Evolutionary conservation across 352 stramenopile species (phyloP), one percentile per base, ranked within the genome.

Genomic region (Phytophthora colocasiae): DNA sequence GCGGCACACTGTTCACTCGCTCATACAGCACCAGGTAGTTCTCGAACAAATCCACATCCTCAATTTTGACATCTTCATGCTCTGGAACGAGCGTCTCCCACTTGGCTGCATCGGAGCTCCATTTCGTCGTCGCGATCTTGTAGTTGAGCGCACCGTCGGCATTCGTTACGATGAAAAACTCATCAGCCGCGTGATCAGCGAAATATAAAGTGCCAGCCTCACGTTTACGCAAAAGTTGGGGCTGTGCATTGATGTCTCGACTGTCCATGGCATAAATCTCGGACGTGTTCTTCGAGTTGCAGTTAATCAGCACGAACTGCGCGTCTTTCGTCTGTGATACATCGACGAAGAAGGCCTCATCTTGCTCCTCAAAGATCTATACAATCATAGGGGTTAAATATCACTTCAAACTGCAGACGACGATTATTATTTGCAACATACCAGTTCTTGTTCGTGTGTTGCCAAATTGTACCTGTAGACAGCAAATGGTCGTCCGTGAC

Each of bases 31-130:
- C 85, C 29, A 96, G 53, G 41, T 85, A 89, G 6, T 91, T 61
- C n/a, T 88, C 47, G 46, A 94, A 94, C 19, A 97, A 53, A 62
- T 97, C 90, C 9, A 97, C 77, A 54, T 97, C 90, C 39, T 97
- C 90, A 59, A 97, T 92, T 59, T 97, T 95, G 12, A 93, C 86
- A 29, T 89, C 76, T 29, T 58, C 29, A 0, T 84, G 58, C 29
- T 91, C 80, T 2, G 83, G 72, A 11, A 95, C 44, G 36, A 91
- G 70, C 14, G 73, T 83, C 29, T 71, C 27, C 85, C 83, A 93
- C 31, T 2, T 31, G 46, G 8, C 46, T 39, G 59, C 63, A 10
- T 10, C 54, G 46, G 6, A 44, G 44, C 10, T 47, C 17, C 63
- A 65, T 10, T 39, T 68, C n/a, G 29, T 68, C 6, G 57, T 79